phyloP scores from a whole-genome alignment of 805 yeast genomes.

The Starmerella vaccinii region DNA sequence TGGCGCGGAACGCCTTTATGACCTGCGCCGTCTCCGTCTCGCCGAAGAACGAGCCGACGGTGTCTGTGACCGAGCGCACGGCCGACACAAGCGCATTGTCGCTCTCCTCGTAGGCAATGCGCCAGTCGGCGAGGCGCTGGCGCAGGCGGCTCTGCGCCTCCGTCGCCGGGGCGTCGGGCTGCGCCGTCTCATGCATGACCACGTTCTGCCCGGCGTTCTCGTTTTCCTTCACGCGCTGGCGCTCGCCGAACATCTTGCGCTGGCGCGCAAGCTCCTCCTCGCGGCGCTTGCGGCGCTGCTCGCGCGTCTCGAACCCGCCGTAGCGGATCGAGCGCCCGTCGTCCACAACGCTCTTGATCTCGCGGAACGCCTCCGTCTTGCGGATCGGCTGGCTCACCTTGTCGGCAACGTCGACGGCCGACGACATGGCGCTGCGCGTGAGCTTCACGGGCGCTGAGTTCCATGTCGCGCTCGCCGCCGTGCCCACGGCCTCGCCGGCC shows the following conservation, averaged over 20 bases:
- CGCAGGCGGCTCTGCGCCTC: conserved; percentile 52
- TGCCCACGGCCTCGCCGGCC: conserved; percentile 91
- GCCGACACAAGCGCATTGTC: conserved; percentile 82
- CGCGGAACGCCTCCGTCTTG: conserved; percentile 79
- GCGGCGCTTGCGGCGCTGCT: conserved; percentile 65
- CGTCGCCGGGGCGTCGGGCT: conserved; percentile 54
- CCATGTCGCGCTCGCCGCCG: conserved; percentile 87
- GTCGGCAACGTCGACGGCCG: conserved; percentile 75
- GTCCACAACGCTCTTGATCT: conserved; percentile 75
- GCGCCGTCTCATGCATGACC: conserved; percentile 70
- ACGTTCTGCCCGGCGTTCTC: conserved; percentile 62
- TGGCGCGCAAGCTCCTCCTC: conserved; percentile 34
- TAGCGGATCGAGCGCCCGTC: conserved; percentile 83
- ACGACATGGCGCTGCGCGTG: conserved; percentile 74
- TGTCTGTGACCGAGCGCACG: conserved; percentile 67
- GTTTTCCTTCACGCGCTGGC: conserved; percentile 56
- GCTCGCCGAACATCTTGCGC: conserved; percentile 44
- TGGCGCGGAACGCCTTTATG: conserved; percentile 67
- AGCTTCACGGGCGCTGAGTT: conserved; percentile 85
- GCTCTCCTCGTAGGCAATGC: conserved; percentile 66
- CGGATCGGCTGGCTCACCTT: conserved; percentile 85
- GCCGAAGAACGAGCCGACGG: conserved; percentile 78
- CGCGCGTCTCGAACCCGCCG: conserved; percentile 86
- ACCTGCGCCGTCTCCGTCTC: conserved; percentile 96
- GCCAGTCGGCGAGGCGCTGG: conserved; percentile 47